Evolutionary conservation across 1,284 basidiomycete species (phyloP).

Genomic region (Ganoderma leucocontextum): DNA sequence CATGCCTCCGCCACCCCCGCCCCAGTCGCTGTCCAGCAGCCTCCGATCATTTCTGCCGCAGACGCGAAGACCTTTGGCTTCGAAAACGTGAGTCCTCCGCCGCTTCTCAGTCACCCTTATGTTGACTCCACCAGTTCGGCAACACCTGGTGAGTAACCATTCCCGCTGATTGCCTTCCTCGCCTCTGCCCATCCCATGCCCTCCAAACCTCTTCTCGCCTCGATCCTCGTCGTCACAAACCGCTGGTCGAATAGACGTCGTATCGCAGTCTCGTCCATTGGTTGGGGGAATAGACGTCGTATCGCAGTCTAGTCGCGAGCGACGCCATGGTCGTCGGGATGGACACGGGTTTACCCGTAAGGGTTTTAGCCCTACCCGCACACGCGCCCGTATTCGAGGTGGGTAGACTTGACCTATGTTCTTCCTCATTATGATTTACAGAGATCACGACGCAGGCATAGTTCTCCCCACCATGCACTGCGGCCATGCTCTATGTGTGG

Average conservation of each 20-base stretch:
- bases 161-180: not conserved
- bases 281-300: not conserved
- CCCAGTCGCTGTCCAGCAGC: constrained; percentile 32
- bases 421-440: no score
- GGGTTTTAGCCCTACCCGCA: not conserved
- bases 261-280: not conserved
- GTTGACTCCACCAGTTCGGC: constrained; percentile 63
- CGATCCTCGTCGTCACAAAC: not conserved
- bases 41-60: constrained; percentile 53
- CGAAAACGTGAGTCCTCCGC: constrained; percentile 79
- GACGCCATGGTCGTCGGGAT: not conserved
- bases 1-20: constrained; percentile 29
- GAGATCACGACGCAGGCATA: no score
- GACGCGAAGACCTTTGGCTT: constrained; percentile 89
- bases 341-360: not conserved
- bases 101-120: constrained; percentile 12
- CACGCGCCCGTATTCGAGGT: not conserved
- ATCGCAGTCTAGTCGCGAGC: not conserved
- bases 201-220: not conserved
- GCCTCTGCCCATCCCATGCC: not conserved
- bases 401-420: no score
- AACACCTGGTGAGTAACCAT: constrained; percentile 76
- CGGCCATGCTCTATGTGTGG: no score
- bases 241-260: not conserved
- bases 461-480: no score